Percentiles rank a stretch among this genome's conserved stretches.
phyloP scores from a whole-genome alignment of 1,284 basidiomycete species.

The Apiotrichum gamsii region DNA sequence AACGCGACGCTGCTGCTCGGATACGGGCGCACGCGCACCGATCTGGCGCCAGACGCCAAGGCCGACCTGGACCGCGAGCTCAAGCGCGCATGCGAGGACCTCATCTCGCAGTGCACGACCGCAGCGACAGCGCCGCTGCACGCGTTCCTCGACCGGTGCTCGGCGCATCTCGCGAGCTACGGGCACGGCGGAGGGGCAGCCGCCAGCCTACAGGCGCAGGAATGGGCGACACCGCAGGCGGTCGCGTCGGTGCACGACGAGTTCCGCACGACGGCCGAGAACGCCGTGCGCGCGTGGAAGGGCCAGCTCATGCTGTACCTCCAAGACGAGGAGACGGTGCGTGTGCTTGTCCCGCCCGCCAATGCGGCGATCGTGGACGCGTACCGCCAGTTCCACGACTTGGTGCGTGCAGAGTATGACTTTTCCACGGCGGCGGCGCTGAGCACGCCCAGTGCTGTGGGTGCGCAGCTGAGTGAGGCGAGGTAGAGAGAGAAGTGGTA shows the following conservation, averaged over 20 bases:
- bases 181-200: conserved; percentile 8
- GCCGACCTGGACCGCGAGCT: conserved; percentile 78
- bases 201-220: conserved; percentile 50
- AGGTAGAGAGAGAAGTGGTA: neutral
- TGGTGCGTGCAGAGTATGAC: conserved; percentile 49
- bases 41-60: conserved; percentile 41
- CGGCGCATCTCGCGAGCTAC: conserved; percentile 33
- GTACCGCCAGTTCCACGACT: conserved; percentile 63
- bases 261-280: conserved; percentile 51
- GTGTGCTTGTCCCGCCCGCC: conserved; percentile 67
- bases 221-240: conserved; percentile 48
- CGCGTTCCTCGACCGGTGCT: conserved; percentile 56
- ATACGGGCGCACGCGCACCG: conserved; percentile 24
- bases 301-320: conserved; percentile 64
- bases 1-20: conserved; percentile 62
- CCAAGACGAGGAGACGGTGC: conserved; percentile 68
- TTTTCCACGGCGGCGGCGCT: conserved; percentile 46
- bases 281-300: conserved; percentile 56
- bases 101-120: conserved; percentile 62
- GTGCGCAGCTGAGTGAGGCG: conserved; percentile 10
- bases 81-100: conserved; percentile 70
- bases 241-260: conserved; percentile 53
- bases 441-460: conserved; percentile 41
- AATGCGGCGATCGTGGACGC: conserved; percentile 63
- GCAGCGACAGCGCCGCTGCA: conserved; percentile 54